phyloP scores from a whole-genome alignment of 345 rosid species.

The Eucalyptus pauciflora region DNA sequence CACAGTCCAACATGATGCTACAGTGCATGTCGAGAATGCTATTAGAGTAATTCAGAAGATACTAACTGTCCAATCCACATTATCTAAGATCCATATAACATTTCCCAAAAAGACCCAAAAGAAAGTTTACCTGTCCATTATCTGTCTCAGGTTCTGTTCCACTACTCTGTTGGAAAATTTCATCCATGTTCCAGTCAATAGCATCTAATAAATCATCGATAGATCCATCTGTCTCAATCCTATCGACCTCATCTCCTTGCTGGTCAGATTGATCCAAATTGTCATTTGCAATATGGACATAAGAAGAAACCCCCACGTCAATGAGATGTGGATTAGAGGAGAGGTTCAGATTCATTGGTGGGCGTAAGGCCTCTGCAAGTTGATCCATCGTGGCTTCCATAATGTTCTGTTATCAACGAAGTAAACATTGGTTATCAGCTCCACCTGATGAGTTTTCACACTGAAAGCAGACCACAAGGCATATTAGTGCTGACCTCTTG shows the following conservation, averaged over 20 bases:
- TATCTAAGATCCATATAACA: not conserved
- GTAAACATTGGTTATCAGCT: not conserved
- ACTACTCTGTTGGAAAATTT: not conserved
- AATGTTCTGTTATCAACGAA: not conserved
- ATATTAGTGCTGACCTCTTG: not conserved
- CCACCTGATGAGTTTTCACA: not conserved
- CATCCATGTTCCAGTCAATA: not conserved
- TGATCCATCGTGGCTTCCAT: not conserved
- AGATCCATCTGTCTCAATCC: not conserved
- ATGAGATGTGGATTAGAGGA: not conserved
- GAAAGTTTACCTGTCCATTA: not conserved
- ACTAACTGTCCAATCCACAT: not conserved
- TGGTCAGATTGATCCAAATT: not conserved
- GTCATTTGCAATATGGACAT: not conserved
- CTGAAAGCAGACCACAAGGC: not conserved
- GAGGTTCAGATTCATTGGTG: not conserved
- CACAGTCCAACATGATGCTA: not conserved
- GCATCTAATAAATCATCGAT: accelerated
- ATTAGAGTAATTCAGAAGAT: not conserved
- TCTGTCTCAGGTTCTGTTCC: not conserved
- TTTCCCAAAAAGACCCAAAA: not conserved
- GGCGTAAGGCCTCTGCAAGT: not conserved
- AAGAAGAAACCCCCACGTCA: not conserved
- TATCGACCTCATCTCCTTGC: not conserved
- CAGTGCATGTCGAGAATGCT: not conserved